Percentiles rank a stretch among this genome's conserved stretches.
Conservation (phyloP, 495 filamentous ascomycete genomes). For the Lichina pygmaea region DNA sequence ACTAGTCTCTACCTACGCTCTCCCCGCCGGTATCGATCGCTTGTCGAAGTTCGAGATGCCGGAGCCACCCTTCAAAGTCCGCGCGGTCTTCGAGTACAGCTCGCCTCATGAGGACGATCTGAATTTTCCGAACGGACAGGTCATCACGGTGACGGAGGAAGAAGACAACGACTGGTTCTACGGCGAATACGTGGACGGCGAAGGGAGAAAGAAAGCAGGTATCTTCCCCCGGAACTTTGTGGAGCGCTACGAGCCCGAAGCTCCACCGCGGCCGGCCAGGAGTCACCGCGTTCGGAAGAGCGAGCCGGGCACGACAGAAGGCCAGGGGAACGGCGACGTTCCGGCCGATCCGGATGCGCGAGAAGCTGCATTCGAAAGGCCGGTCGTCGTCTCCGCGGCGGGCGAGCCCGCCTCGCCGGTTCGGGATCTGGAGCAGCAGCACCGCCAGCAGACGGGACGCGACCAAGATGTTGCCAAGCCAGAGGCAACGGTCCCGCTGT, state of each 20-base stretch:
- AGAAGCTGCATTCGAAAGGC: too few relatives aligned
- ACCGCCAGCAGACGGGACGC: too few relatives aligned
- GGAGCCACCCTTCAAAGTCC: constrained; percentile 67
- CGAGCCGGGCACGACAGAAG: constrained; percentile 5
- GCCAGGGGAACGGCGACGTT: background rate
- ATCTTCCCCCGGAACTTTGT: constrained; percentile 97
- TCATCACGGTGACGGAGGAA: constrained; percentile 76
- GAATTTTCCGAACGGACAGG: constrained; percentile 55
- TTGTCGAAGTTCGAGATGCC: constrained; percentile 27
- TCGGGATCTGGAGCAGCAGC: background rate
- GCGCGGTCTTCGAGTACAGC: constrained; percentile 76
- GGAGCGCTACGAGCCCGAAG: constrained; percentile 73
- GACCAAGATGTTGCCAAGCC: background rate
- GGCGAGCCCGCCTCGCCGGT: background rate
- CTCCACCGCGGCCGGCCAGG: constrained; percentile 62
- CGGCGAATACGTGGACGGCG: constrained; percentile 60
- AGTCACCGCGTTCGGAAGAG: constrained; percentile 38
- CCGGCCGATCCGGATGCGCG: background rate
- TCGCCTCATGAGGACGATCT: constrained; percentile 89
- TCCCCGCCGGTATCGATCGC: too few relatives aligned
- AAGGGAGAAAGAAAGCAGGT: constrained; percentile 50
- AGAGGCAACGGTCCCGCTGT: background rate
- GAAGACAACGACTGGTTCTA: constrained; percentile 91
- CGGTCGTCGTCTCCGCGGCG: background rate
- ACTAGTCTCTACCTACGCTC: too few relatives aligned